Conservation (phyloP, 129 eudicot genomes). For the Mikania micrantha region DNA sequence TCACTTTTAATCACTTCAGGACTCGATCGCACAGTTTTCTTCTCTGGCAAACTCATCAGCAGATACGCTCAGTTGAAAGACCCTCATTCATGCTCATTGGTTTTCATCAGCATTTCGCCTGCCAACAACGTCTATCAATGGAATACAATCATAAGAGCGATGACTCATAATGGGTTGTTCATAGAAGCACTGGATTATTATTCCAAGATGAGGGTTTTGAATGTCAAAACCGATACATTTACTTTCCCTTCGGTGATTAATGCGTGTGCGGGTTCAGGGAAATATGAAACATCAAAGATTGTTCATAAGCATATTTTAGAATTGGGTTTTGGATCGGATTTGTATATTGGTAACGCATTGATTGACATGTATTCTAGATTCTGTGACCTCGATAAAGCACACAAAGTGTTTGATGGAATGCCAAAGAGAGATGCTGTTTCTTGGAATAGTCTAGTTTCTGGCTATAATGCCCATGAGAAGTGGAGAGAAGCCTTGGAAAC, state of each 20-base stretch:
- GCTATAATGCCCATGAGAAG: constrained; percentile 63
- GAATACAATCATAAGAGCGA: constrained; percentile 65
- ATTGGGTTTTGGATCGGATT: constrained; percentile 47
- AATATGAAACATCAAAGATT: constrained; percentile 26
- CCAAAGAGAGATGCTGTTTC: constrained; percentile 44
- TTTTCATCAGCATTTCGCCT: constrained; percentile 31
- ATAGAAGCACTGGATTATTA: constrained; percentile 42
- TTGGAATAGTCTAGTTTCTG: constrained; percentile 72
- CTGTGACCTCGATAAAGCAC: constrained; percentile 27
- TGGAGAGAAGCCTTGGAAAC: constrained; percentile 45
- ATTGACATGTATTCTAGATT: constrained; percentile 57
- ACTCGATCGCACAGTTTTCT: constrained; percentile 29
- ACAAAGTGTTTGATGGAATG: constrained; percentile 51
- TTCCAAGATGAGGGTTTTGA: constrained; percentile 33
- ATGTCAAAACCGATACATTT: constrained; percentile 43
- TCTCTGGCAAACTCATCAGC: constrained; percentile 53
- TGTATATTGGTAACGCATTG: constrained; percentile 59
- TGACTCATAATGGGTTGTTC: constrained; percentile 54
- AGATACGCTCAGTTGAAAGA: constrained; percentile 49
- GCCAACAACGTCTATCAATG: constrained; percentile 38
- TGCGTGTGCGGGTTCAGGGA: constrained; percentile 46
- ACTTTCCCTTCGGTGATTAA: constrained; percentile 75
- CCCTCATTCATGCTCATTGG: constrained; percentile 30
- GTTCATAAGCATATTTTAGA: constrained; percentile 46
- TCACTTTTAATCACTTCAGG: constrained; percentile 44